Base-by-base conservation (phyloP, 805 yeast genomes). In the Komagataella ulmi region DNA sequence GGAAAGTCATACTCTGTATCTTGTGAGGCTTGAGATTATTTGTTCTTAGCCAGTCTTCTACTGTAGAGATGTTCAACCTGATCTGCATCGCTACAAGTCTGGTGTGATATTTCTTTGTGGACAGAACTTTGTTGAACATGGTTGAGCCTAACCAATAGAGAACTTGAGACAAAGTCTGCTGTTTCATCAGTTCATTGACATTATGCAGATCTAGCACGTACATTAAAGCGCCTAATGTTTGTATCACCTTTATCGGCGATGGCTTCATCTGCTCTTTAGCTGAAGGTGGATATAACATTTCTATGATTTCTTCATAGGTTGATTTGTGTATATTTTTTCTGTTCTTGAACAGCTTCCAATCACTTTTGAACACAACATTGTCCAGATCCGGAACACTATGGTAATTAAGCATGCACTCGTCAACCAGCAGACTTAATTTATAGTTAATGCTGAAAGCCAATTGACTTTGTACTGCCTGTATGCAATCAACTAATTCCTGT, bases 31-130 rank as follows among this genome's bases (percentile, higher is more conserved):
- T 71, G 56, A 76, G 70, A 59, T 81, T 79, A 57, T 82, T 84
- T 5, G 79, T 73, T 54, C 95, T 77, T 30, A 91, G 76, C 99
- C 99, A 93, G 61, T 93, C 97, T 65, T 93, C 97, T 47, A 93
- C 67, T 4, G 85, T 77, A 0, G 97, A 88, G 7, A 93, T 60
- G 59, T 93, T 93, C 51, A 93, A 75, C 52, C 97, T 72, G 48
- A 93, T 83, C 62, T 93, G 98, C 66, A 93, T 80, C 0, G 97
- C 98, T 55, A 83, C 79, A 0, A 88, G 76, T 54, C 99, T 76
- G 0, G 96, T 79, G 49, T 85, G 73, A 57, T 84, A 84, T 58
- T 79, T 85, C 55, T 85, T 79, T 55, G 78, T 81, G 18, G 79
- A 71, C 50, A 90, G 63, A 19, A 89, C 73, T 49, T 81, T 73